Evolutionary conservation across 169 alveolate species (phyloP), one percentile per base, ranked within the genome.

Genomic region (Babesia caballi): DNA sequence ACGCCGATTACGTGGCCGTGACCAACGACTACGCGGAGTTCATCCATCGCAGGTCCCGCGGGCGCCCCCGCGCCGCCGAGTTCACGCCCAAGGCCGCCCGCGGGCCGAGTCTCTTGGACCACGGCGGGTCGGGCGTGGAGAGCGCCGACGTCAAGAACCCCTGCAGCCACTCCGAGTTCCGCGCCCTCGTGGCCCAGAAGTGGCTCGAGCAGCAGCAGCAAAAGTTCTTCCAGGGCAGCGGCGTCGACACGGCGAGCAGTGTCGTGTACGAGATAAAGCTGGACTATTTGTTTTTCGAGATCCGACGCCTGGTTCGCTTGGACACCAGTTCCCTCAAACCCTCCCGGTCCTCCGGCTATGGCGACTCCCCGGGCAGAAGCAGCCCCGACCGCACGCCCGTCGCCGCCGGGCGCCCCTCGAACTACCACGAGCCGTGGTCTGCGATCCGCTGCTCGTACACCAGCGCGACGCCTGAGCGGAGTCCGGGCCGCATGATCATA

Each of bases 11-110:
- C 42, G 65, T 61, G 53, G 35, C 23, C 53, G 25, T 76, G 21
- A 27, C 40, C 42, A 42, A 61, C 51, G 74, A 76, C 33, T 65
- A 54, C 66, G 51, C 44, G 11, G 84, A 32, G 59, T 53, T 54
- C 36, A 30, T 56, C 21, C 14, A 38, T 36, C 25, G 70, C 41
- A 59, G 53, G 14, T 12, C 17, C 1, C 4, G 44, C n/a, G 44
- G 7, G n/a, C 44, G 14, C 15, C 6, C 14, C 17, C 66, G 66
- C 35, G 33, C 25, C 35, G 33, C 21, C 4, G 60, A 40, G 6
- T 19, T 7, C 19, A 47, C 8, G 9, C 54, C 54, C 5, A 23
- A 25, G 19, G 49, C 32, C 14, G 35, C 32, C 19, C 8, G 28
- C 15, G n/a, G 50, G 17, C 19, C 50, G 17, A 41, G 50, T 15